Evolutionary conservation across 129 eudicot species (phyloP), one percentile per base, ranked within the genome.

Genomic region (Pittosporum tobira): DNA sequence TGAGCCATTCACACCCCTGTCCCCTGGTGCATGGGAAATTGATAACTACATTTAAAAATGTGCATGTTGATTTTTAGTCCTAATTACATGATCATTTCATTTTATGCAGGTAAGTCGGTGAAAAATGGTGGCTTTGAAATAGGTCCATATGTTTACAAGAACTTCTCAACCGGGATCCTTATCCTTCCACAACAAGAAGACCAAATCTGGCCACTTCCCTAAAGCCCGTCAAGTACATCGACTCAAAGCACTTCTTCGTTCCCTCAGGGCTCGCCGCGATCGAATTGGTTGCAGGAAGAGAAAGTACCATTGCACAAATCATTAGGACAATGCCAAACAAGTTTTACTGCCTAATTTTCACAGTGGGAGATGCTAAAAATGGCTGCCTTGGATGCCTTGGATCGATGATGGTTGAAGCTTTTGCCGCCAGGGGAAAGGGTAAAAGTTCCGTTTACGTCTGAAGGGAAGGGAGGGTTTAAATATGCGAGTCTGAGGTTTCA

Each of bases 391-490:
- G n/a, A n/a, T n/a, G 94, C 45, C 73, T 78, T 34, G 94, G 94
- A 14, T 63, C 80, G 6, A 85, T 85, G 94, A 64, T 78, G 85
- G 79, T 85, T 18, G 94, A 85, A 69, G 94, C 81, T 34, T 78
- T 71, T 48, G 88, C 83, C 3, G 88, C 76, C 0, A 84, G n/a
- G 57, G 38, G 62, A 50, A 47, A 72, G 71, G 15, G 18, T 77
- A 19, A 79, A 81, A 51, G 84, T 48, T 4, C 70, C 72, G 9
- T 52, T 66, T 38, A 68, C 49, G 28, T 66, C 85, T 23, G 60
- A 15, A 30, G 87, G 79, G 28, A 72, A 75, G 37, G 87, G 87
- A 18, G 71, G 70, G 3, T 64, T 36, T 24, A 68, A 26, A 29
- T 28, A 46, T 0, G 79, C 65, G 6, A 69, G 30, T 44, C 70